Conservation (phyloP, 352 stramenopile genomes). For the Thalassiosira oceanica region DNA sequence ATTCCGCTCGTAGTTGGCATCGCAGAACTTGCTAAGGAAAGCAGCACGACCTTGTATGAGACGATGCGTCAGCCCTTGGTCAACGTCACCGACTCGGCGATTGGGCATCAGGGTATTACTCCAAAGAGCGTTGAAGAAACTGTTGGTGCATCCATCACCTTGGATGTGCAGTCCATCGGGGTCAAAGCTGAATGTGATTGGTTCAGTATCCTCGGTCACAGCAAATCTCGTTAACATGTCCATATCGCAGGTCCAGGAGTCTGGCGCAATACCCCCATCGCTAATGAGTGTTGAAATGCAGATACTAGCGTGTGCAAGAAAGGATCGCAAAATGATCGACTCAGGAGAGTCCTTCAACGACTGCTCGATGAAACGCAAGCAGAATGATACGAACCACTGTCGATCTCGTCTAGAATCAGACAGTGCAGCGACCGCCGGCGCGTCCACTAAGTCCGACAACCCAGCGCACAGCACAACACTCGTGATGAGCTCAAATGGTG, state of each 20-base stretch:
- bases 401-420: slow-evolving; percentile 38
- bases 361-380: slow-evolving; percentile 44
- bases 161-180: slow-evolving; percentile 10
- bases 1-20: slow-evolving; percentile 42
- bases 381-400: slow-evolving; percentile 46
- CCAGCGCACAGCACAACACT: slow-evolving; percentile 37
- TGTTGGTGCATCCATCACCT: too few relatives aligned
- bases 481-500: slow-evolving; percentile 68
- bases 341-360: slow-evolving; percentile 21
- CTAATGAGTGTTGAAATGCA: slow-evolving; percentile 45
- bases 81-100: too few relatives aligned
- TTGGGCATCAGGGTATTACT: too few relatives aligned
- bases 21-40: slow-evolving; percentile 30
- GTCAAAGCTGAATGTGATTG: slow-evolving; percentile 13
- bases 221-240: slow-evolving; percentile 40
- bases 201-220: slow-evolving; percentile 37
- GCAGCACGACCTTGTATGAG: slow-evolving; percentile 38
- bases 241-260: slow-evolving; percentile 34
- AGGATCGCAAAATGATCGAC: slow-evolving; percentile 40
- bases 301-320: slow-evolving; percentile 35
- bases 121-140: too few relatives aligned
- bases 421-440: slow-evolving; percentile 3
- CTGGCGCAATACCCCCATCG: slow-evolving; percentile 16
- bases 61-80: slow-evolving; percentile 5
- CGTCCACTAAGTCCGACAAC: slow-evolving; percentile 38